Evolutionary conservation across 306 rosid genomes (phyloP), one percentile per base, ranked within the genome.

Genomic region (Cicer bijugum): DNA sequence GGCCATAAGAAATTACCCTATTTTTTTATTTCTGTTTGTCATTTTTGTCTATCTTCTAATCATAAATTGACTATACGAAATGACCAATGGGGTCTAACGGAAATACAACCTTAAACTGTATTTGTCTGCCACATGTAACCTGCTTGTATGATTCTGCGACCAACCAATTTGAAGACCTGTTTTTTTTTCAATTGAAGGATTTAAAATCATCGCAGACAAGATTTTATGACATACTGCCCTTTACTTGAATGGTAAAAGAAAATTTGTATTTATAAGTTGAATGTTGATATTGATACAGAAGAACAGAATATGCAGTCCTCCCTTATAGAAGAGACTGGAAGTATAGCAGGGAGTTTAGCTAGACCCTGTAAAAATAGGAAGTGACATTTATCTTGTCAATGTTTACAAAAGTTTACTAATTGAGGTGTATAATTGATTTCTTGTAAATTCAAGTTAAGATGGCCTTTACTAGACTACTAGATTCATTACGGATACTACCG

Each of bases 51-150:
- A 8, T 79, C 63, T 58, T 56, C 4, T 33, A 58, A 37, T 33
- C 74, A 71, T 70, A 28, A 50, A 61, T 69, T 47, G 56, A 23
- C 46, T 20, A 50, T 59, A 60, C 48, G 8, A 59, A 58, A 33
- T 59, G 65, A 6, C 19, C 65, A 6, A 42, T 59, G 43, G 19
- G 44, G 17, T 28, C 65, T 59, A 33, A 12, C 5, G 16, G 42
- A 12, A 9, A 57, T 35, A 38, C 19, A 1, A 6, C 10, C 44
- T 59, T 35, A 33, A 59, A 59, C 66, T 35, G 17, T 35, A 33
- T 10, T 11, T 57, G 16, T 57, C 9, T 57, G 40, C 38, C 40
- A 11, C 12, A 39, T 57, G 15, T 33, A 57, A 57, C 40, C 63
- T 23, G 63, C 40, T 23, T 57, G 40, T 57, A 23, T 57, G 40